Evolutionary conservation across 2,329 filamentous ascomycete genomes (phyloP), one percentile per base, ranked within the genome.

Genomic region (Fusarium ramigenum): DNA sequence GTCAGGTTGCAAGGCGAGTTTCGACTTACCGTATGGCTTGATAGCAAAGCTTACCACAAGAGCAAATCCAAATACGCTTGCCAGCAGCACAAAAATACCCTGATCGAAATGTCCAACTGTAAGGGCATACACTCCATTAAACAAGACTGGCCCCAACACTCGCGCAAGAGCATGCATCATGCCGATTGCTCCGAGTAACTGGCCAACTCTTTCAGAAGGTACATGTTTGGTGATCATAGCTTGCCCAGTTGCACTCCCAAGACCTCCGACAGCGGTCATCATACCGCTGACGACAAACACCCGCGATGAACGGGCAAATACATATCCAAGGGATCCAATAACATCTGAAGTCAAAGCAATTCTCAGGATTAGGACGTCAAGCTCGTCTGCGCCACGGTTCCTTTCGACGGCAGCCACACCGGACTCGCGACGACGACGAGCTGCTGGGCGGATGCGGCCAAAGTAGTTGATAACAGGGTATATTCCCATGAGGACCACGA

Each of bases 201-300:
- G 91, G 0, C 96, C 96, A 0, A 96, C 92, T 52, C 89, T 89
- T 72, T 96, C 93, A 1, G 91, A 87, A 1, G 95, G 94, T 1
- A 98, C 92, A 80, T 98, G 96, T 80, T 98, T 98, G 25, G 95
- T 98, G 57, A 98, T 85, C 2, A 93, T 89, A 4, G 93, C 92
- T 78, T 97, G 94, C 56, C 97, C 86, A 0, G 93, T 96, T 3
- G 96, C 95, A 40, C 92, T 92, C 1, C 93, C 95, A 50, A 98
- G 91, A 3, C 95, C 95, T 30, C 96, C 96, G 43, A 97, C 83
- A 0, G 94, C 88, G 4, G 94, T 92, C 23, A 95, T 77, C 49
- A 93, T 85, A 53, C 94, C 96, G 23, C 91, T 92, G 1, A 90
- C 70, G 7, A 93, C 87, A 81, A 98, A 96, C 2, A 93, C 73